Evolutionary conservation across 2,329 filamentous ascomycete genomes (phyloP).

Genomic region (Pestalotiopsis sp.): DNA sequence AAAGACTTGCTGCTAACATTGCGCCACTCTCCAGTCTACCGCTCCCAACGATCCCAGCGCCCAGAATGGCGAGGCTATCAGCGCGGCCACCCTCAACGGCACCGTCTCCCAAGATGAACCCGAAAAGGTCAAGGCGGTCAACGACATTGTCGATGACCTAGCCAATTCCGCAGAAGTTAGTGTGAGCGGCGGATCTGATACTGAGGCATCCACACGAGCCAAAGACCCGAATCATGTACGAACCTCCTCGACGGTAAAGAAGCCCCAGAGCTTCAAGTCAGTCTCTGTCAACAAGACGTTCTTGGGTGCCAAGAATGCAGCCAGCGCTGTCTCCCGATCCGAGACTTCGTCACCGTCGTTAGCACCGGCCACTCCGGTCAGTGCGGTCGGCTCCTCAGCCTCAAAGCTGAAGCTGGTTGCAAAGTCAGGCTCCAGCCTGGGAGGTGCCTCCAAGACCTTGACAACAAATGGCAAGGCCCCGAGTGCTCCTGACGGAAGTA

Average conservation of each 20-base stretch:
- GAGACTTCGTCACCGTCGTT: slow-evolving; percentile 48
- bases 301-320: slow-evolving; percentile 68
- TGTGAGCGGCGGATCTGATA: slow-evolving; percentile 76
- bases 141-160: slow-evolving; percentile 59
- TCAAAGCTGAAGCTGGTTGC: slow-evolving; percentile 75
- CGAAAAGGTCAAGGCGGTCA: slow-evolving; percentile 57
- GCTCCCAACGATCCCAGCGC: slow-evolving; percentile 39
- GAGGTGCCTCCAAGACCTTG: slow-evolving; percentile 49
- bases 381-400: slow-evolving; percentile 49
- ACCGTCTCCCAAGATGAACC: slow-evolving; percentile 51
- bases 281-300: slow-evolving; percentile 87
- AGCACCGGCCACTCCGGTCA: slow-evolving; percentile 44
- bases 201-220: slow-evolving; percentile 67
- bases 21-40: slow-evolving; percentile 30
- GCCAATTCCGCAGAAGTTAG: slow-evolving; percentile 68
- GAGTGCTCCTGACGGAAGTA: slow-evolving; percentile 69
- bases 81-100: slow-evolving; percentile 51
- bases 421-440: slow-evolving; percentile 67
- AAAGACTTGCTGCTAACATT: slow-evolving; percentile 8
- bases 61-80: slow-evolving; percentile 50
- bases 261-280: slow-evolving; percentile 78
- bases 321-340: slow-evolving; percentile 49
- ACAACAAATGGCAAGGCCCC: slow-evolving; percentile 62
- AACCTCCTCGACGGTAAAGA: slow-evolving; percentile 66
- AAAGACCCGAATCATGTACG: slow-evolving; percentile 63